phyloP scores from a whole-genome alignment of 2,329 filamentous ascomycete genomes.

The Claviceps digitariae region DNA sequence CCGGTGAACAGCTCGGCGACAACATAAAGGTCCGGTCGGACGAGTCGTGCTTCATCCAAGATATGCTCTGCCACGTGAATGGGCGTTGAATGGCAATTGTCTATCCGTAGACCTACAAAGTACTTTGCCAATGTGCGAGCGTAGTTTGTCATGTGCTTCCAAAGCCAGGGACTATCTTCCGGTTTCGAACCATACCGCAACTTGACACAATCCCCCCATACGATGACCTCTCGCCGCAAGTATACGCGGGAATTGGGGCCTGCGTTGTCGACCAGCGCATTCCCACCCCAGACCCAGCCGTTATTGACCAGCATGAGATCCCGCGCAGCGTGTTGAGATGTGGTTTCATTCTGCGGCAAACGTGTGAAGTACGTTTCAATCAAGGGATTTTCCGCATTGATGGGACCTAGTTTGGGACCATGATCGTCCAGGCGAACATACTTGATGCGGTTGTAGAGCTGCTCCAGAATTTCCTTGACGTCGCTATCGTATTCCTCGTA shows the following conservation, averaged over 20 bases:
- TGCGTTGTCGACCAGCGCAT: slow-evolving; percentile 86
- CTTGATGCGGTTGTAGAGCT: slow-evolving; percentile 88
- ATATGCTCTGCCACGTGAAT: slow-evolving; percentile 90
- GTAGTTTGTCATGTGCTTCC: slow-evolving; percentile 92
- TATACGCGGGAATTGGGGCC: slow-evolving; percentile 86
- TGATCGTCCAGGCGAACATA: slow-evolving; percentile 88
- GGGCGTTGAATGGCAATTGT: slow-evolving; percentile 96
- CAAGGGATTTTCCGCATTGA: slow-evolving; percentile 64
- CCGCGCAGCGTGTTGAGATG: slow-evolving; percentile 60
- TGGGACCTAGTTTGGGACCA: slow-evolving; percentile 72
- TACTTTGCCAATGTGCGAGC: slow-evolving; percentile 86
- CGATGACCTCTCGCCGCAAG: slow-evolving; percentile 86
- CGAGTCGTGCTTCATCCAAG: slow-evolving; percentile 78
- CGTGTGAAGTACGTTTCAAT: slow-evolving; percentile 94
- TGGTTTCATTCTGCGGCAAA: slow-evolving; percentile 64
- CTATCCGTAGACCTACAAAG: slow-evolving; percentile 89
- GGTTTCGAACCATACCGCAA: slow-evolving; percentile 72
- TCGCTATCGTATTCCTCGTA: slow-evolving; percentile 90
- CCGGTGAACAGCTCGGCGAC: slow-evolving; percentile 94
- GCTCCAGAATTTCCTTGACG: slow-evolving; percentile 68
- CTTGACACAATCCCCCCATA: slow-evolving; percentile 98
- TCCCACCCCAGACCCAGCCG: slow-evolving; percentile 97
- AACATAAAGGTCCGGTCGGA: slow-evolving; percentile 78
- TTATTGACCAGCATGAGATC: slow-evolving; percentile 84
- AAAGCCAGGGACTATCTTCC: slow-evolving; percentile 81